Evolutionary conservation across 2,329 filamentous ascomycete genomes (phyloP).

Genomic region (Venturia carpophila): DNA sequence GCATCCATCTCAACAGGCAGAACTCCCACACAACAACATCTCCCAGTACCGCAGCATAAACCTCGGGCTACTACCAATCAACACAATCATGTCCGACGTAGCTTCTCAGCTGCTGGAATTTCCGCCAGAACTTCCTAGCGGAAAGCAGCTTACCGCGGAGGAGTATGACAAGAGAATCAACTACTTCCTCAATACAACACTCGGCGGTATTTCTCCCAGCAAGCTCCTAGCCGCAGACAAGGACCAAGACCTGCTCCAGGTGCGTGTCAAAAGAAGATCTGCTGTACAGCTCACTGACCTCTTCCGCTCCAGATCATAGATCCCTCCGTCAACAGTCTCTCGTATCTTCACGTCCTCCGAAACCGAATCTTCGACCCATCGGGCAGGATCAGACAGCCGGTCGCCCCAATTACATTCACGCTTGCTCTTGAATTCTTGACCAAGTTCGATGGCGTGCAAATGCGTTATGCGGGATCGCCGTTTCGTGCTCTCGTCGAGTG

Average conservation of each 20-base stretch:
- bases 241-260: conserved; percentile 16
- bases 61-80: not conserved
- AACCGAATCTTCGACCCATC: conserved; percentile 36
- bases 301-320: conserved; percentile 38
- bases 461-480: conserved; percentile 45
- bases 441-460: conserved; percentile 46
- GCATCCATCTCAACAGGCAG: conserved; percentile 2
- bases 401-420: conserved; percentile 42
- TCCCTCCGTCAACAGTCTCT: conserved; percentile 50
- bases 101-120: conserved; percentile 18
- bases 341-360: conserved; percentile 50
- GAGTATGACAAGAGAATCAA: conserved; percentile 16
- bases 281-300: conserved; percentile 1
- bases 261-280: not conserved
- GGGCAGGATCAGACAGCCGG: conserved; percentile 33
- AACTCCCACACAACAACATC: not conserved
- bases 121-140: conserved; percentile 7
- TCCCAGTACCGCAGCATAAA: not conserved
- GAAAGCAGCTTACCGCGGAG: conserved; percentile 2
- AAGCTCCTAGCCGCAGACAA: conserved; percentile 10
- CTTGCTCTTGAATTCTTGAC: conserved; percentile 41
- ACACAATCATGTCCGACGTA: conserved; percentile 12
- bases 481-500: conserved; percentile 40
- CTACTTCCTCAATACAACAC: not conserved
- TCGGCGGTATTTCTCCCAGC: not conserved